These are phyloP conservation scores for Kwoniella botswanensis DNA, from an alignment of 768 basidiomycete species.

Conservation along the genomic window DNA sequence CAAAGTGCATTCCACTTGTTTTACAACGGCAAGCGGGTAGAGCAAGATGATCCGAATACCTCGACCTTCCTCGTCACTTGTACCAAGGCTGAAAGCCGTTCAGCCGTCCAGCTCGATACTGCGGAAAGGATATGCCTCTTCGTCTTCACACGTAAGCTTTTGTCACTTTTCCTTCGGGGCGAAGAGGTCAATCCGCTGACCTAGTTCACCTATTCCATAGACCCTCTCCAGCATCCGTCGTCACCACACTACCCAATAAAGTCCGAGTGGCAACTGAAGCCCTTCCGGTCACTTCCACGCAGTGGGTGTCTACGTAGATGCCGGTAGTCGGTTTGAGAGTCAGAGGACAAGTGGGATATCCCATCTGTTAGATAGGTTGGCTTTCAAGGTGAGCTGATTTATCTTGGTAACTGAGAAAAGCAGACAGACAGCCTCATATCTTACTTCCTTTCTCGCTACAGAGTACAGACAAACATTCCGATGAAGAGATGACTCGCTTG, in stretches of 20 bases:
- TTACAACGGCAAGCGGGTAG: not conserved
- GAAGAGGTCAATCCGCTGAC: not conserved
- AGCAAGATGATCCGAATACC: constrained; percentile 28
- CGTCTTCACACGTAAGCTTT: constrained; percentile 18
- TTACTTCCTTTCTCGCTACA: constrained; percentile 51
- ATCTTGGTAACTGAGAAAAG: not conserved
- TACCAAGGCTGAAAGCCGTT: not conserved
- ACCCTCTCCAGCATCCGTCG: constrained; percentile 26
- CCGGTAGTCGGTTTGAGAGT: constrained; percentile 87
- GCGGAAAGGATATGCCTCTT: constrained; percentile 19
- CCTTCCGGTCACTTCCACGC: constrained; percentile 91
- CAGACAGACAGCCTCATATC: not conserved
- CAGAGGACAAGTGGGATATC: constrained; percentile 75
- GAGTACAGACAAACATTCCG: constrained; percentile 75
- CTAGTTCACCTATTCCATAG: not conserved
- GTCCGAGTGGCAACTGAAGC: constrained; percentile 88
- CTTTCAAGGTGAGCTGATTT: constrained; percentile 77
- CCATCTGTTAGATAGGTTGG: constrained; percentile 93
- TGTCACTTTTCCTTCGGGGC: too few relatives aligned
- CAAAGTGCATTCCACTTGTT: constrained; percentile 18
- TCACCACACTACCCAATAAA: constrained; percentile 89
- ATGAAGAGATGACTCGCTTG: constrained; percentile 76
- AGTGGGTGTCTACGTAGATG: constrained; percentile 90
- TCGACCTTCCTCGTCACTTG: constrained; percentile 8
- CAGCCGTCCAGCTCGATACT: constrained; percentile 1